Evolutionary conservation across 805 yeast genomes (phyloP).

Genomic region (Candida ortonii): DNA sequence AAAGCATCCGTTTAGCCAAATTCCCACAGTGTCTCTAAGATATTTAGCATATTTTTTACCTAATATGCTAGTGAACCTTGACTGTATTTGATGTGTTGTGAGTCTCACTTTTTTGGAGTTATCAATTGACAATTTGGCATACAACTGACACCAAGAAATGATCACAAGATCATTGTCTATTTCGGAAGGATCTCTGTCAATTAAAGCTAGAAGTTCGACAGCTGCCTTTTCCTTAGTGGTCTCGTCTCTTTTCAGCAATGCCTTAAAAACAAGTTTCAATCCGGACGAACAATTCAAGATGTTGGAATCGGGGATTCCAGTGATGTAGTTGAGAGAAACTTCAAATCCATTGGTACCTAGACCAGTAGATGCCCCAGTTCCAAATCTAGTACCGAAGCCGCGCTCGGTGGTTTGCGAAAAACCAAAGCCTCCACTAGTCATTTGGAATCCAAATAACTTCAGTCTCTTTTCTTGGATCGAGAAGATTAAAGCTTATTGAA

Average conservation of each 20-base stretch:
- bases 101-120: conserved; percentile 63
- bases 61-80: conserved; percentile 44
- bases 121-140: conserved; percentile 75
- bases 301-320: conserved; percentile 74
- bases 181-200: conserved; percentile 27
- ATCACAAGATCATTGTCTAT: conserved; percentile 51
- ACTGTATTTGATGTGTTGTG: conserved; percentile 63
- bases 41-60: conserved; percentile 62
- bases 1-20: conserved; percentile 67
- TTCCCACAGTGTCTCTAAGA: conserved; percentile 67
- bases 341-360: conserved; percentile 41
- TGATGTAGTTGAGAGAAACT: conserved; percentile 70
- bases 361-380: conserved; percentile 25
- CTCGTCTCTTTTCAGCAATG: conserved; percentile 72
- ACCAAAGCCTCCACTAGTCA: too few relatives aligned
- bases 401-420: too few relatives aligned
- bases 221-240: conserved; percentile 85
- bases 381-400: too few relatives aligned
- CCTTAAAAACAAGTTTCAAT: conserved; percentile 66
- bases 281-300: conserved; percentile 42
- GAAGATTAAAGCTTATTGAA: too few relatives aligned
- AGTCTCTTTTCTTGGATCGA: too few relatives aligned
- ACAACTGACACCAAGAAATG: conserved; percentile 75
- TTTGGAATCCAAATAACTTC: too few relatives aligned
- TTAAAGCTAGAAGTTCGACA: conserved; percentile 43